Conservation (phyloP, 75 land plant genomes). For the Larix kaempferi region DNA sequence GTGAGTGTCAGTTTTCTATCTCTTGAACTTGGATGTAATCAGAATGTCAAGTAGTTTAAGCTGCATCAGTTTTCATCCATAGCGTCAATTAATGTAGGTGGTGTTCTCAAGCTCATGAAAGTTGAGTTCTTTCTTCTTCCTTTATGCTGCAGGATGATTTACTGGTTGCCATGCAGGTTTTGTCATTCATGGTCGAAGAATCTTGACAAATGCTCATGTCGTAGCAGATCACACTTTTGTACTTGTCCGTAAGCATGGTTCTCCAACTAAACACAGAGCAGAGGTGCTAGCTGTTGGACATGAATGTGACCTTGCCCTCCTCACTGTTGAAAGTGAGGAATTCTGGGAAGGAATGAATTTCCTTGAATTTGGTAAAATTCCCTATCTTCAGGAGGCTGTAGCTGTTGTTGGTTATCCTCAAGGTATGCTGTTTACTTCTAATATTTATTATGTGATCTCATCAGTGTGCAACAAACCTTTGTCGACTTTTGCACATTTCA, state of each 20-base stretch:
- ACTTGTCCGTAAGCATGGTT: conserved; percentile 91
- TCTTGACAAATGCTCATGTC: conserved; percentile 94
- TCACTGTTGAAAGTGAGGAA: conserved; percentile 72
- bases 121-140: neutral
- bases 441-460: neutral
- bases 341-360: conserved; percentile 86
- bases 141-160: neutral
- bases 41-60: neutral
- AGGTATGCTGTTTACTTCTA: conserved; percentile 35
- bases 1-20: conserved; percentile 23
- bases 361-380: conserved; percentile 83
- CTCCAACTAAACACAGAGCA: conserved; percentile 84
- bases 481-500: neutral
- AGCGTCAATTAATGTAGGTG: neutral
- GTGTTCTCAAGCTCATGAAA: too few species aligned
- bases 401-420: conserved; percentile 99
- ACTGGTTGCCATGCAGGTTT: conserved; percentile 55
- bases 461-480: neutral
- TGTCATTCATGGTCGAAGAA: conserved; percentile 64
- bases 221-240: conserved; percentile 95
- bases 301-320: conserved; percentile 92
- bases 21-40: neutral
- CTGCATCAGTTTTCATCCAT: neutral
- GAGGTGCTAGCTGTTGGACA: conserved; percentile 87
- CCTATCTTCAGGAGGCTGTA: conserved; percentile 88